phyloP scores from a whole-genome alignment of 208 protist genomes.

The Crithidia acanthocephali region DNA sequence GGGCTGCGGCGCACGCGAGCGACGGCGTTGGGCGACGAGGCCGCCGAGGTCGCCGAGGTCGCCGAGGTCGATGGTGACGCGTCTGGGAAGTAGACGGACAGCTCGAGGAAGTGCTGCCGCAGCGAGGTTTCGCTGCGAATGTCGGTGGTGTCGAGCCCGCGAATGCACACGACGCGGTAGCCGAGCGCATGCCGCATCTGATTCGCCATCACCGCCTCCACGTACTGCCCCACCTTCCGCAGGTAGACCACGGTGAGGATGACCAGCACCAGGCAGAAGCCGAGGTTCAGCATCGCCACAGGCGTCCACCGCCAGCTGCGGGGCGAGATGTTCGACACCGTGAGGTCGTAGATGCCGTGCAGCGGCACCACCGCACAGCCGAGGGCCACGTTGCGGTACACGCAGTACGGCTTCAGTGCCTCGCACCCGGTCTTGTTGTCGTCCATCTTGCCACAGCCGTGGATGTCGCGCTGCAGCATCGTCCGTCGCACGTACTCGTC shows the following conservation, averaged over 20 bases:
- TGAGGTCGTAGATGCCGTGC: slow-evolving; percentile 83
- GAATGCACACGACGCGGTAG: slow-evolving; percentile 79
- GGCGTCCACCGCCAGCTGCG: slow-evolving; percentile 56
- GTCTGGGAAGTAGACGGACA: slow-evolving; percentile 59
- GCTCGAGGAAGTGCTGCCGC: slow-evolving; percentile 40
- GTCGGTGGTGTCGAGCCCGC: slow-evolving; percentile 48
- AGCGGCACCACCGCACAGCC: slow-evolving; percentile 62
- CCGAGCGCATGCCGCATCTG: slow-evolving; percentile 75
- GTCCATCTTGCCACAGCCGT: slow-evolving; percentile 47
- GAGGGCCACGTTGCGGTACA: slow-evolving; percentile 35
- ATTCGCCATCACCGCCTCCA: slow-evolving; percentile 54
- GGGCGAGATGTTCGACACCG: slow-evolving; percentile 72
- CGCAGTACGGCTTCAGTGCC: slow-evolving; percentile 59
- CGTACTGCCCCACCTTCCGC: slow-evolving; percentile 51
- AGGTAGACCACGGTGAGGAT: slow-evolving; percentile 55
- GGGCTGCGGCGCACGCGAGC: background rate
- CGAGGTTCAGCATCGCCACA: slow-evolving; percentile 67
- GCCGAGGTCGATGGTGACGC: background rate
- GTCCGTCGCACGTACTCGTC: slow-evolving; percentile 53
- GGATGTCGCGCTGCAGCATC: slow-evolving; percentile 53
- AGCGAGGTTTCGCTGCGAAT: slow-evolving; percentile 45
- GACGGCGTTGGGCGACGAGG: slow-evolving; percentile 6
- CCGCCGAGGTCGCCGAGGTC: background rate
- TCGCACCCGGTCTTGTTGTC: slow-evolving; percentile 61
- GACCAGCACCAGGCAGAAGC: slow-evolving; percentile 64